Evolutionary conservation across 345 rosid species (phyloP), one percentile per base, ranked within the genome.

Genomic region (Citrus maxima): DNA sequence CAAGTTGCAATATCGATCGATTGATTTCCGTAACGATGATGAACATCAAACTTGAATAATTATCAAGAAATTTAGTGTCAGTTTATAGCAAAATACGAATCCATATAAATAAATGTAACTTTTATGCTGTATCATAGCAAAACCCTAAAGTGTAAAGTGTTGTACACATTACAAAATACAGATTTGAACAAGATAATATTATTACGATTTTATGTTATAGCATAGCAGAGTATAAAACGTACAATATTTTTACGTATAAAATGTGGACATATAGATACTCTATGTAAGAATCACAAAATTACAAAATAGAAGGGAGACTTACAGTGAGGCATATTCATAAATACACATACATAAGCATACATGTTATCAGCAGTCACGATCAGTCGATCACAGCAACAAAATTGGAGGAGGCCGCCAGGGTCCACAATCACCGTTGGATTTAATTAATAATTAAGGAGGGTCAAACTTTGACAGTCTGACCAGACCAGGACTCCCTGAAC

Each of bases 351-450:
- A 16, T 62, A 4, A 30, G 30, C 6, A 10, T 56, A n/a, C 12
- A 60, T 61, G 27, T 13, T 28, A 64, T 30, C 21, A 22, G 40
- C 7, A 9, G 21, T 35, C 37, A 32, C 21, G 30, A 28, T 19
- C 21, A 32, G 12, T 19, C n/a, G 35, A 65, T 38, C 34, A 65
- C 42, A 18, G 19, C 67, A 32, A 65, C n/a, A 65, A 34, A 65
- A 32, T 65, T 65, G 68, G 13, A 65, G 67, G 18, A 62, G 40
- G 68, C 1, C 51, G 51, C 51, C 51, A 46, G 51, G 51, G 68
- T 65, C 68, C 68, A 32, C 68, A 2, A 32, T 34, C 68, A 65
- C 68, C 68, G 68, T 65, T 65, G 68, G 68, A 65, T 65, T 65
- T 32, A 65, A 65, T 65, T 32, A 32, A 16, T 18, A 65, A 32